Conservation (phyloP, 768 basidiomycete species). For the Lentinula aciculospora region DNA sequence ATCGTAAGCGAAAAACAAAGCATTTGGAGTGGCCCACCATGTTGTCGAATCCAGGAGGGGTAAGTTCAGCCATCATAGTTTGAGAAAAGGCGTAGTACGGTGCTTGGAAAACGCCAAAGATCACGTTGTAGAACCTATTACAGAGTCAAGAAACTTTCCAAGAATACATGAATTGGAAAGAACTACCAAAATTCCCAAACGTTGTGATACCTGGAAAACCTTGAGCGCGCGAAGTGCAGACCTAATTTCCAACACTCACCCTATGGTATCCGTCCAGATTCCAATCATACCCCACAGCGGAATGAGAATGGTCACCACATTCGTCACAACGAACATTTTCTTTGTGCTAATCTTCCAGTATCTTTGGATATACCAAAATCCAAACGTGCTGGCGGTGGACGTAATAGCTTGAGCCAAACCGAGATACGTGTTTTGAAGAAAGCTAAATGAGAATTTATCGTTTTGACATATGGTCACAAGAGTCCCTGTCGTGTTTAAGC, state of each 20-base stretch:
- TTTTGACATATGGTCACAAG: conserved; percentile 76
- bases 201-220: conserved; percentile 58
- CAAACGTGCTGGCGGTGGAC: conserved; percentile 45
- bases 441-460: conserved; percentile 75
- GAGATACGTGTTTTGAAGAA: conserved; percentile 75
- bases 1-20: neutral
- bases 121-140: conserved; percentile 67
- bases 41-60: conserved; percentile 84
- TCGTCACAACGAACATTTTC: conserved; percentile 78
- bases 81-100: conserved; percentile 86
- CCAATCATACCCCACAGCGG: conserved; percentile 87
- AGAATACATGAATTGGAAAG: neutral
- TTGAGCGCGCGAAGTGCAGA: neutral
- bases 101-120: conserved; percentile 79
- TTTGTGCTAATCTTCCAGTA: conserved; percentile 79
- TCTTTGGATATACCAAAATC: conserved; percentile 80
- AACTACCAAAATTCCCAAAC: conserved; percentile 82
- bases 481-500: conserved; percentile 75
- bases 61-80: conserved; percentile 87
- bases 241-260: conserved; percentile 33
- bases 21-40: conserved; percentile 33
- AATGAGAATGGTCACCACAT: conserved; percentile 69
- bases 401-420: conserved; percentile 73
- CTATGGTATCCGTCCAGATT: conserved; percentile 71
- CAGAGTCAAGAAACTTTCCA: neutral